Base-by-base conservation (phyloP, 2,329 filamentous ascomycete genomes). In the Phaeosphaeria sp. region DNA sequence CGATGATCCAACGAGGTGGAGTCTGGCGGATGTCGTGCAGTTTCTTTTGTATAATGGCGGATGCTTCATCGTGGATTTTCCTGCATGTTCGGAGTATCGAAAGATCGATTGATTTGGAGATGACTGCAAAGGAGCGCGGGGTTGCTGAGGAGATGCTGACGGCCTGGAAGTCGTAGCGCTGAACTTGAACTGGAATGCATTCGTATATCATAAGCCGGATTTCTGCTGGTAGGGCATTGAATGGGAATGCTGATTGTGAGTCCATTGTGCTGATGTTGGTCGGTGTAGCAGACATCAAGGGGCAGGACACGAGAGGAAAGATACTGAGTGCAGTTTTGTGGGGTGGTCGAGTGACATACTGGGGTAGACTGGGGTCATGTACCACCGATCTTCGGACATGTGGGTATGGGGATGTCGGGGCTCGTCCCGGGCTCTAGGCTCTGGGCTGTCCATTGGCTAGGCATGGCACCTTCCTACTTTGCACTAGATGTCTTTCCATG, bases 141-240 rank as follows among this genome's bases (percentile, higher is more conserved):
- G 7, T 30, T 43, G 21, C 22, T 18, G 36, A 20, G 3, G 36
- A n/a, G 9, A 17, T 30, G 22, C 22, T 51, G 39, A 25, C 15
- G 6, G 33, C 13, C 6, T 21, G 42, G 49, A 51, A 51, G 39
- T 43, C 49, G 23, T 51, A 22, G 10, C 23, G 49, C n/a, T 43
- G 42, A 33, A 51, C 23, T 25, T 51, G 15, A 5, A 51, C 23
- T 18, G 49, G 39, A 10, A 51, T 11, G 6, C 49, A 39, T 30
- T 51, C 49, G 39, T 51, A 51, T 2, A 51, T n/a, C 49, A 51
- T 51, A 22, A 51, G 49, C 2, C 49, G 49, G 7, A 51, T 20
- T 20, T 51, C 49, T 15, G 22, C 20, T 18, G 49, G 49, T 1
- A 51, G n/a, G 3, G n/a, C n/a, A 2, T n/a, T 27, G 36, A 51